Base-by-base conservation (phyloP, 2,329 filamentous ascomycete species). In the Colletotrichum simmondsii region DNA sequence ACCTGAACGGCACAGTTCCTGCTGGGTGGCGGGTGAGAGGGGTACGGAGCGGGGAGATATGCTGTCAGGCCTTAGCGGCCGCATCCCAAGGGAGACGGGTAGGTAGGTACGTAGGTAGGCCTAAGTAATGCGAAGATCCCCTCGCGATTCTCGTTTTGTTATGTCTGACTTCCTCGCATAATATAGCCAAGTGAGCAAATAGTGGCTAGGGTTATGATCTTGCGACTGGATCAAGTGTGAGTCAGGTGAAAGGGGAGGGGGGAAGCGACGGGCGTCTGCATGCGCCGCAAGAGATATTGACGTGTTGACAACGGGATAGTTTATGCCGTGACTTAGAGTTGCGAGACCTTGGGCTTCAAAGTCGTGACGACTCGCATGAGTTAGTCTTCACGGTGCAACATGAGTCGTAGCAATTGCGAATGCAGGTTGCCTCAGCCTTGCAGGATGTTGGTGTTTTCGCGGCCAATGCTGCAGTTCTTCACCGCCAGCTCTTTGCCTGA, bases 1-100 rank as follows among this genome's bases (percentile, higher is more conserved):
- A 49, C 57, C 28, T 46, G 4, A 57, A 69, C 32, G 70, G 59
- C 58, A 54, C 53, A 35, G 49, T 37, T 49, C 19, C 42, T n/a
- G 59, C 26, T 56, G 58, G 56, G 60, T 65, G 46, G 46, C 58
- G 22, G 24, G 11, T 16, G 26, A 12, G 46, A 52, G 12, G 46
- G 54, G 12, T 42, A 59, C 24, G 59, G 19, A 49, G 8, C 42
- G 42, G 42, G 42, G 22, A 60, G 49, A 49, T 37, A 24, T 59
- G 42, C 26, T 49, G 46, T 57, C 49, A 46, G 11, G 57, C 35
- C 63, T 57, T 26, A n/a, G 14, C 14, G 64, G 26, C 10, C n/a
- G 62, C 42, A 32, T 19, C 42, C 19, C 42, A 49, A 53, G 30
- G 12, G 35, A 57, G 35, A 60, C 7, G 52, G 19, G 4, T 35